A percentile compares a stretch with the other conserved stretches of the same genome.
Conservation (phyloP, 805 yeast species). For the Wickerhamiella qilinensis region DNA sequence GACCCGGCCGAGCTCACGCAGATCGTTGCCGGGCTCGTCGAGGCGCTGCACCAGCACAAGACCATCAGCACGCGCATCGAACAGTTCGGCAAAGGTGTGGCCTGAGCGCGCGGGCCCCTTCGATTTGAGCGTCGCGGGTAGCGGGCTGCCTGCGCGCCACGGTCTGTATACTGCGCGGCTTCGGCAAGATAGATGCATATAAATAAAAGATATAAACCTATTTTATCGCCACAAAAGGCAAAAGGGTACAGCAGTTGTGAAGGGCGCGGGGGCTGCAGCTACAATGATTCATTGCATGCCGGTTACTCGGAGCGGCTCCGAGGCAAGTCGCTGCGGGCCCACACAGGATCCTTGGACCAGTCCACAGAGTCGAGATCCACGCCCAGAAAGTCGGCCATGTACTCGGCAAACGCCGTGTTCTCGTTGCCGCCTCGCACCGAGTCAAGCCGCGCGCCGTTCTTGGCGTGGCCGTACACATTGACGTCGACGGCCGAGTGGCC, state of each 20-base stretch:
- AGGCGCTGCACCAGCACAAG: slow-evolving; percentile 16
- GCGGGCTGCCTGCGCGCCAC: too few species aligned
- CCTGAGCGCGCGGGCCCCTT: too few species aligned
- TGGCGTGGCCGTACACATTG: slow-evolving; percentile 70
- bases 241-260: too few species aligned
- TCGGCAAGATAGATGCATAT: too few species aligned
- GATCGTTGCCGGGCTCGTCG: slow-evolving; percentile 15
- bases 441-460: slow-evolving; percentile 20
- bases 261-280: too few species aligned
- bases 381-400: slow-evolving; percentile 40
- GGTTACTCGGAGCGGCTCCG: too few species aligned
- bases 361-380: slow-evolving; percentile 11
- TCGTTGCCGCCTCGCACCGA: slow-evolving; percentile 52
- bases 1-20: slow-evolving; percentile 12
- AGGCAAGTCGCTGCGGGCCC: too few species aligned
- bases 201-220: too few species aligned
- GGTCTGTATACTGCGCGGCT: too few species aligned
- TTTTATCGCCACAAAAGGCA: too few species aligned
- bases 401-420: slow-evolving; percentile 69
- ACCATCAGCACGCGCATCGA: slow-evolving; percentile 17
- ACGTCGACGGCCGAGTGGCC: slow-evolving; percentile 96
- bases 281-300: too few species aligned
- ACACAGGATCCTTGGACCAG: neutral
- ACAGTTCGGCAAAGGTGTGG: slow-evolving; percentile 21
- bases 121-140: too few species aligned